A percentile compares a stretch with the other conserved stretches of the same genome.
Conservation (phyloP, 345 rosid species). For the Mallotus nudiflorus region DNA sequence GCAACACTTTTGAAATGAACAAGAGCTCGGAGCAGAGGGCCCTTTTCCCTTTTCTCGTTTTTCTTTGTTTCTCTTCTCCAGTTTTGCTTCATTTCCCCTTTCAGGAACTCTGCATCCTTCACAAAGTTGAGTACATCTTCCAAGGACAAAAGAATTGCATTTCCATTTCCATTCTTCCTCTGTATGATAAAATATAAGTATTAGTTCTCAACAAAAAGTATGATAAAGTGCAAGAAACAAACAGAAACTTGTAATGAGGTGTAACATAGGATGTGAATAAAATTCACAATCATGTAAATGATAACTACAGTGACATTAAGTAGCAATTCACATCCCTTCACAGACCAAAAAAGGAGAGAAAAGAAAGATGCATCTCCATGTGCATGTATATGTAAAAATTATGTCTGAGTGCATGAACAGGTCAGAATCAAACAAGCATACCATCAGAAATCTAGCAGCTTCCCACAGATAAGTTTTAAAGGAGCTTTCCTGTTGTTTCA, state of each 20-base stretch:
- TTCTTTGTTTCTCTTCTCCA: too few species aligned
- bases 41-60: constrained; percentile 29
- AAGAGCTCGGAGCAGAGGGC: constrained; percentile 37
- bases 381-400: neutral
- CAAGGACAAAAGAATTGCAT: constrained; percentile 37
- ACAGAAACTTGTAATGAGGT: neutral
- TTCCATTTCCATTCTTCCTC: constrained; percentile 45
- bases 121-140: constrained; percentile 59
- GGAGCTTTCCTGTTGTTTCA: constrained; percentile 65
- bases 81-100: constrained; percentile 35
- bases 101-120: constrained; percentile 34
- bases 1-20: constrained; percentile 45
- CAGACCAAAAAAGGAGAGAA: neutral
- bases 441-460: constrained; percentile 49
- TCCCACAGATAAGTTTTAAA: constrained; percentile 54
- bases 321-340: neutral
- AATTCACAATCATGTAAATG: neutral
- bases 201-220: neutral
- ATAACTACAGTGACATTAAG: neutral
- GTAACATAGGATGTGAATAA: neutral
- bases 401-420: constrained; percentile 1
- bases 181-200: constrained; percentile 35
- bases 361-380: neutral
- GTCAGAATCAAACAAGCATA: constrained; percentile 35
- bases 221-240: neutral